Evolutionary conservation across 108 stramenopile genomes (phyloP), one percentile per base, ranked within the genome.

Genomic region (Mayamaea pseudoterrestris): DNA sequence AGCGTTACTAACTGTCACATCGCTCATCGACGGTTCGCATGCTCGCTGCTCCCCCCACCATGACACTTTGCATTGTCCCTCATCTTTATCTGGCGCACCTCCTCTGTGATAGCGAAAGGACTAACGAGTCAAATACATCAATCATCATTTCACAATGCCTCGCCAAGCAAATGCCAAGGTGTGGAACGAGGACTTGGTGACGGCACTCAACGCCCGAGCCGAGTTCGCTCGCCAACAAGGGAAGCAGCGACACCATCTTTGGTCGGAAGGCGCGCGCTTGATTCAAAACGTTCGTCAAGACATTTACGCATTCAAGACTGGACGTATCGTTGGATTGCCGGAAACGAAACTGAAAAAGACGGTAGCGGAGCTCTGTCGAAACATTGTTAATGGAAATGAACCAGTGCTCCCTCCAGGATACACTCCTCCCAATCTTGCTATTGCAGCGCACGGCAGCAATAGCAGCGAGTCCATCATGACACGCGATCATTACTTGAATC

Each of bases 141-240:
- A n/a, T n/a, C n/a, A n/a, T n/a, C n/a, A n/a, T n/a, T n/a, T n/a
- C n/a, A n/a, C n/a, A n/a, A n/a, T n/a, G n/a, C n/a, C n/a, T n/a
- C n/a, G n/a, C n/a, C n/a, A n/a, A n/a, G n/a, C n/a, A n/a, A n/a
- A n/a, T n/a, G n/a, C n/a, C n/a, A 60, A 51, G 21, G 43, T 61
- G 8, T 61, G 60, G 60, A 61, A 61, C 36, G 60, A 61, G 41
- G 60, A 61, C 47, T 39, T 61, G 6, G 60, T 61, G 11, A 26
- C 25, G 1, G 60, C 60, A 21, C 35, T 61, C 12, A 36, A 25
- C 18, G 53, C 53, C 17, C 53, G 60, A 21, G 36, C 54, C 25
- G 53, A 61, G 27, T n/a, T 14, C 23, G 30, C 42, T 20, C 30
- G 53, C 27, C 53, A 51, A 40, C 41, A 48, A 30, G 30, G 30